phyloP scores from a whole-genome alignment of 306 rosid species.

The Ceratonia siliqua region DNA sequence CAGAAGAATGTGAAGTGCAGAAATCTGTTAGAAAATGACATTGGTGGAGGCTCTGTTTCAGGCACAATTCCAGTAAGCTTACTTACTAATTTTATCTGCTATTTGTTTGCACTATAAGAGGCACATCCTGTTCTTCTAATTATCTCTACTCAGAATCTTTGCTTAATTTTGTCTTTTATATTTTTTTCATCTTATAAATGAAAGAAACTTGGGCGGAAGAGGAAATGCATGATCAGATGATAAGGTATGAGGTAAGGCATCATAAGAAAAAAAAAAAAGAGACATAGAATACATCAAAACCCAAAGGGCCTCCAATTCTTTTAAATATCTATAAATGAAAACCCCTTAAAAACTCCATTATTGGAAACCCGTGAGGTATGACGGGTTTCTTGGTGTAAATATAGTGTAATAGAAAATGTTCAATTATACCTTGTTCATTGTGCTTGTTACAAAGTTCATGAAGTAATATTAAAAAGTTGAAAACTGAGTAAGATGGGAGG shows the following conservation, averaged over 20 bases:
- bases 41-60: conserved; percentile 90
- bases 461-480: background rate
- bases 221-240: background rate
- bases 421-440: background rate
- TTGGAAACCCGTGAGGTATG: background rate
- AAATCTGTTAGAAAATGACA: conserved; percentile 92
- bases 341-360: background rate
- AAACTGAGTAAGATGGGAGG: too few relatives aligned
- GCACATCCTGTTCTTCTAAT: background rate
- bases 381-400: background rate
- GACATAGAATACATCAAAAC: background rate
- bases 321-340: background rate
- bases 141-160: background rate
- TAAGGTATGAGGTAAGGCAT: conserved; percentile 3
- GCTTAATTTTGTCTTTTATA: background rate
- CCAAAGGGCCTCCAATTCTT: background rate
- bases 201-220: background rate
- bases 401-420: background rate
- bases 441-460: background rate
- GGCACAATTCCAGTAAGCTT: conserved; percentile 72
- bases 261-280: conserved; percentile 1
- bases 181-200: background rate
- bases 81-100: conserved; percentile 27
- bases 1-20: conserved; percentile 90
- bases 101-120: background rate